phyloP scores from a whole-genome alignment of 192 early-diverging fungal species.

The Backusella mclennaniae region DNA sequence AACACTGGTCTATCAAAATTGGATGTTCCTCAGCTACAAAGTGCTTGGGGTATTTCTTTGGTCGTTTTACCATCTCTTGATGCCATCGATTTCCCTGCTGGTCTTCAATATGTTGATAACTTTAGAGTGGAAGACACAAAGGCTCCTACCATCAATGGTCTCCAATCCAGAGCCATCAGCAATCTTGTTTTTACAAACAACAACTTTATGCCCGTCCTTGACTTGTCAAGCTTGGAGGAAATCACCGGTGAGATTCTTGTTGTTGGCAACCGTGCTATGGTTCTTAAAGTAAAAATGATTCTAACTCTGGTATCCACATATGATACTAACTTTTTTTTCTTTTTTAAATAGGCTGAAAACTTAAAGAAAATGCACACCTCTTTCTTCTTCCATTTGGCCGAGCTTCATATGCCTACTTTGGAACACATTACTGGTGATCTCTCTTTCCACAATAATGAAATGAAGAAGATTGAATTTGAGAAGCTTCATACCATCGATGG shows the following conservation, averaged over 20 bases:
- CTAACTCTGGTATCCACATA: background rate
- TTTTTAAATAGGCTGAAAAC: constrained; percentile 42
- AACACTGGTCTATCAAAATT: constrained; percentile 21
- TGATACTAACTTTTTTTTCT: constrained; percentile 3
- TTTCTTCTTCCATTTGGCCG: constrained; percentile 57
- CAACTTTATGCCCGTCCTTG: constrained; percentile 29
- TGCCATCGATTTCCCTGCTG: constrained; percentile 28
- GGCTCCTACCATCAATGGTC: constrained; percentile 12
- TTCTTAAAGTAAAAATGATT: background rate
- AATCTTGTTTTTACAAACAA: constrained; percentile 28
- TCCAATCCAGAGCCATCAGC: background rate
- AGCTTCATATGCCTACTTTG: constrained; percentile 42
- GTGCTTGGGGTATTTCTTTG: constrained; percentile 18
- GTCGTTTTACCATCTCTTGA: constrained; percentile 26
- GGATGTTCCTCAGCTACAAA: constrained; percentile 17
- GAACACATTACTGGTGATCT: constrained; percentile 48
- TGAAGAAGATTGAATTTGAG: constrained; percentile 46
- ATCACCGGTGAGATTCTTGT: constrained; percentile 14
- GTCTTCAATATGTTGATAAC: constrained; percentile 13
- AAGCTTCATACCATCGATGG: constrained; percentile 46
- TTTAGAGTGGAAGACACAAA: constrained; percentile 26
- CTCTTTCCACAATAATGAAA: constrained; percentile 59
- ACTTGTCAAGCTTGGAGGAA: constrained; percentile 17
- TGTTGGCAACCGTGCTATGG: background rate
- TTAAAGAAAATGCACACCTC: constrained; percentile 50